phyloP scores from a whole-genome alignment of 2,329 filamentous ascomycete species.

The Phyllosticta citriasiana region DNA sequence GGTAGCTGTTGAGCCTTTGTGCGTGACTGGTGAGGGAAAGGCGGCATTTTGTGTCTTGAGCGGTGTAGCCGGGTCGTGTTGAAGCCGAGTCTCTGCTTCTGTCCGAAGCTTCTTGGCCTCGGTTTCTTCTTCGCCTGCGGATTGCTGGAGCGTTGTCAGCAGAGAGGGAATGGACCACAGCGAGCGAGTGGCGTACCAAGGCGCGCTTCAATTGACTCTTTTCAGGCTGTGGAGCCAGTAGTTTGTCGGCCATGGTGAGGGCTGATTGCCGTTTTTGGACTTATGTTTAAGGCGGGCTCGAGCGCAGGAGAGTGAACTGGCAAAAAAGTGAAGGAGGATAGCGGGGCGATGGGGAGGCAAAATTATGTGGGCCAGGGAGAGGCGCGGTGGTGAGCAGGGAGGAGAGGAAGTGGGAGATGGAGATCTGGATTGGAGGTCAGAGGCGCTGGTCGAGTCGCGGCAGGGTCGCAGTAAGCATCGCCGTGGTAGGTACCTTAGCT shows the following conservation, averaged over 20 bases:
- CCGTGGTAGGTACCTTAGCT: not conserved
- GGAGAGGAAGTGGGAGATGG: not conserved
- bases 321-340: not conserved
- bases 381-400: not conserved
- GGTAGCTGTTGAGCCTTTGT: slow-evolving; percentile 53
- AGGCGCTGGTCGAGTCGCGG: not conserved
- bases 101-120: slow-evolving; percentile 71
- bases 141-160: slow-evolving; percentile 43
- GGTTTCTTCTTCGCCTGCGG: slow-evolving; percentile 48
- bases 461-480: not conserved
- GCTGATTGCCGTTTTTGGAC: slow-evolving; percentile 8
- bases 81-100: slow-evolving; percentile 33
- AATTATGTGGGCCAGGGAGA: slow-evolving; percentile 1
- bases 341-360: slow-evolving; percentile 2
- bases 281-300: not conserved
- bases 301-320: slow-evolving; percentile 11
- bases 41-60: slow-evolving; percentile 34
- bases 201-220: slow-evolving; percentile 79
- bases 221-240: slow-evolving; percentile 54
- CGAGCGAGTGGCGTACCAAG: slow-evolving; percentile 48
- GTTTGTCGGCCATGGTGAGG: slow-evolving; percentile 18
- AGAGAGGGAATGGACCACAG: slow-evolving; percentile 13
- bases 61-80: slow-evolving; percentile 41
- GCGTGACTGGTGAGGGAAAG: slow-evolving; percentile 72
- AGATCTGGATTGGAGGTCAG: not conserved